phyloP scores from a whole-genome alignment of 23 red algal species.

The Cyanidium caldarium region DNA sequence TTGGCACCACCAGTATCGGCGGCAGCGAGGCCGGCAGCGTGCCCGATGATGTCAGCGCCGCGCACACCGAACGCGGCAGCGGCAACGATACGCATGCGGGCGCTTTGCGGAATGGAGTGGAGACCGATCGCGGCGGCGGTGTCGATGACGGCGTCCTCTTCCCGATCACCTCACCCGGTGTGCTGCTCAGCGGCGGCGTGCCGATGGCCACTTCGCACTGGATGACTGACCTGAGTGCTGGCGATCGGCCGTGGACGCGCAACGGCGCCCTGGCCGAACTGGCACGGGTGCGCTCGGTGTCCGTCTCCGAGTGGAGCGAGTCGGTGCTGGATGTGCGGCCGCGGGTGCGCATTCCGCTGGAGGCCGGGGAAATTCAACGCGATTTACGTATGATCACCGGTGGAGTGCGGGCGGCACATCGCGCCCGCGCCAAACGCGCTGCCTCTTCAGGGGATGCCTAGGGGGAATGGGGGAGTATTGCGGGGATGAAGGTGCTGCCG shows the following conservation, averaged over 20 bases:
- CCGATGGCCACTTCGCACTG: background rate
- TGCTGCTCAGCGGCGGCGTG: background rate
- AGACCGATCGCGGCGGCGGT: background rate
- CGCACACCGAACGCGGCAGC: background rate
- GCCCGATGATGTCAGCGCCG: background rate
- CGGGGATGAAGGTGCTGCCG: background rate
- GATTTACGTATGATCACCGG: background rate
- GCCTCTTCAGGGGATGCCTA: background rate
- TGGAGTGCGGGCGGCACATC: background rate
- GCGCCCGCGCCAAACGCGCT: background rate
- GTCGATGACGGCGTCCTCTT: background rate
- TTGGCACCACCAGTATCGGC: background rate
- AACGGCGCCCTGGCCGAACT: background rate
- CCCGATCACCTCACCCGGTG: background rate
- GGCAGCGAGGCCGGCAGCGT: background rate
- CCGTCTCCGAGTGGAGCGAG: background rate
- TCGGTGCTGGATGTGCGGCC: background rate
- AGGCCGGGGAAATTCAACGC: background rate
- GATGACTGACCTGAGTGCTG: too few relatives aligned
- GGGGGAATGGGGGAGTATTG: background rate
- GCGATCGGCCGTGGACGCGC: background rate
- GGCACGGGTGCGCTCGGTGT: too few relatives aligned
- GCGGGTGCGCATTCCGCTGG: background rate
- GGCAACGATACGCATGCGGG: background rate
- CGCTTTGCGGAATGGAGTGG: too few relatives aligned